Base-by-base conservation (phyloP, 257 asterid genomes). In the Echium plantagineum region DNA sequence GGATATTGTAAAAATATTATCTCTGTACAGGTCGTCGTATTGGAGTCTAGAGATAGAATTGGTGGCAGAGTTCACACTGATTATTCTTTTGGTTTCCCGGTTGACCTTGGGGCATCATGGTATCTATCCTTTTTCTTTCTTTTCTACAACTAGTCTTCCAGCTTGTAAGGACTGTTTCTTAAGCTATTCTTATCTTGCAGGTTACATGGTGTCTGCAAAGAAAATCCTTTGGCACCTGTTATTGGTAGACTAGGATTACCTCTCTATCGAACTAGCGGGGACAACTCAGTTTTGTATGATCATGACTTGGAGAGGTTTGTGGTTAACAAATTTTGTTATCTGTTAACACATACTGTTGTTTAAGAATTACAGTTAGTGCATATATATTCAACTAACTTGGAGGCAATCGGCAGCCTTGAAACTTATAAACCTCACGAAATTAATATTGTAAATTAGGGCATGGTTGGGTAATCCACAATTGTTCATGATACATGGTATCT, bases 41-140 rank as follows among this genome's bases (percentile, higher is more conserved):
- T 93, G 82, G 99, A 93, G 74, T 93, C 99, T 6, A 83, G 97
- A 66, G 85, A 86, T 55, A 89, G 99, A 75, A 89, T 93, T 65
- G 99, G 99, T 59, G 99, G 99, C 54, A 89, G 98, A 62, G 90
- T 89, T 52, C 95, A 84, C 64, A 93, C 98, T 26, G 85, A 93
- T 59, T 93, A 86, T 70, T 82, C 99, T 24, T 84, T 89, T 75
- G 99, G 97, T 66, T 93, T 89, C 78, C 99, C 99, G 48, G 82
- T 93, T 70, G 99, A 93, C 75, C 75, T 93, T 79, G 99, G 99
- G 54, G 99, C 99, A 69, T 93, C 99, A 60, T 93, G 99, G 99
- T 93, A 80, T 62, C 7, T 2, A 17, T 47, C 38, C 53, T 28
- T 18, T 61, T 7, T 13, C 15, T 38, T 58, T 9, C 20, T 21